phyloP scores from a whole-genome alignment of 805 yeast genomes.

The Nakazawaea siamensis region DNA sequence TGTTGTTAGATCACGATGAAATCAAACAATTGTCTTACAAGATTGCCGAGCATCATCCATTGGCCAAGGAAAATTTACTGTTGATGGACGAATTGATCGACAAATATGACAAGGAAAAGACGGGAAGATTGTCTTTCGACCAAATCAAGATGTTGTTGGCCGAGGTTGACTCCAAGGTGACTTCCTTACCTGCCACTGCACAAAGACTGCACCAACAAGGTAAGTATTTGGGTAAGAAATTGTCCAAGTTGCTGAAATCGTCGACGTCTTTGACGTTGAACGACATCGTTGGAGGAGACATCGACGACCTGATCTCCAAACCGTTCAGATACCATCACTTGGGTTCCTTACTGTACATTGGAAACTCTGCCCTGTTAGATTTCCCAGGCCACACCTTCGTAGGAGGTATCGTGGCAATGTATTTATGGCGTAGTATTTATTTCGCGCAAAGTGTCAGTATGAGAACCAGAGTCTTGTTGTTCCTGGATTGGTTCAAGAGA shows the following conservation, averaged over 20 bases:
- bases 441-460: slow-evolving; percentile 60
- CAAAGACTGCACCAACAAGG: slow-evolving; percentile 73
- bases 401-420: slow-evolving; percentile 65
- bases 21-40: slow-evolving; percentile 38
- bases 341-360: slow-evolving; percentile 62
- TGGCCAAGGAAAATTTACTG: slow-evolving; percentile 46
- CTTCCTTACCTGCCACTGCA: slow-evolving; percentile 67
- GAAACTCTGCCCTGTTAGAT: slow-evolving; percentile 66
- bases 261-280: slow-evolving; percentile 33
- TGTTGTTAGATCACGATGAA: slow-evolving; percentile 39
- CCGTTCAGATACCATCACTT: slow-evolving; percentile 59
- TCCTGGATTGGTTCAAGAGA: slow-evolving; percentile 64
- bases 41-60: slow-evolving; percentile 45
- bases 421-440: slow-evolving; percentile 64
- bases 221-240: slow-evolving; percentile 51
- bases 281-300: slow-evolving; percentile 42
- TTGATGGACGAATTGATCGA: slow-evolving; percentile 42
- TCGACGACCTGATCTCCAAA: slow-evolving; percentile 44
- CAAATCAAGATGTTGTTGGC: slow-evolving; percentile 42
- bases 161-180: slow-evolving; percentile 53
- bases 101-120: slow-evolving; percentile 36
- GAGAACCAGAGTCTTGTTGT: slow-evolving; percentile 53
- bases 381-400: slow-evolving; percentile 50
- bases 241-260: slow-evolving; percentile 41
- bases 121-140: slow-evolving; percentile 44